phyloP scores from a whole-genome alignment of 139 green algal genomes.

The Tetraselmis striata region DNA sequence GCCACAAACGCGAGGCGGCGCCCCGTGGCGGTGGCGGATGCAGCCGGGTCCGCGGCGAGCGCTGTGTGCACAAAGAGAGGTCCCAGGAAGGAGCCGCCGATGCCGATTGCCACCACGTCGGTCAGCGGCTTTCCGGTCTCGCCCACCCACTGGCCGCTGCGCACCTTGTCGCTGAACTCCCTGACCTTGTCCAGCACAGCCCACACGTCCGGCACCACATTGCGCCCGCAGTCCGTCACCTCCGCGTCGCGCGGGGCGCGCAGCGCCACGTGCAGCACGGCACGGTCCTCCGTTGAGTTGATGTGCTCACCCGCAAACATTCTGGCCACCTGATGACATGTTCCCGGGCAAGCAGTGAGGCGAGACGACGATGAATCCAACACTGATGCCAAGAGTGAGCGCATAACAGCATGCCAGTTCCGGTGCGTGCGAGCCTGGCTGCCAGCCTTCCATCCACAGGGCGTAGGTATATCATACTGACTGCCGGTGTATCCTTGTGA shows the following conservation, averaged over 20 bases:
- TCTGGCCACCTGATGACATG: background rate
- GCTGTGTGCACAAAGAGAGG: constrained; percentile 98
- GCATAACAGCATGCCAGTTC: too few species aligned
- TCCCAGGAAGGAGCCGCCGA: constrained; percentile 93
- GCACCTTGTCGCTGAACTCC: constrained; percentile 81
- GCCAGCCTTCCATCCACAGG: too few species aligned
- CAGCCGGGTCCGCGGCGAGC: constrained; percentile 52
- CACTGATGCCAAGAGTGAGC: too few species aligned
- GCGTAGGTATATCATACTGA: too few species aligned
- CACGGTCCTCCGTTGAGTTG: constrained; percentile 90
- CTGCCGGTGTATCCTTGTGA: too few species aligned
- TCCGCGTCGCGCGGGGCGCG: constrained; percentile 76
- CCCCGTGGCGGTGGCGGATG: constrained; percentile 28
- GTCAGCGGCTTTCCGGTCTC: constrained; percentile 92
- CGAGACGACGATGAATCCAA: too few species aligned
- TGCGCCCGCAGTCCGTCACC: constrained; percentile 72
- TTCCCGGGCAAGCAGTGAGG: too few species aligned
- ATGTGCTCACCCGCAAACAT: constrained; percentile 96
- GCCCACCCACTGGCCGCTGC: constrained; percentile 84
- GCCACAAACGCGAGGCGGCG: constrained; percentile 89
- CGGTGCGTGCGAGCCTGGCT: too few species aligned
- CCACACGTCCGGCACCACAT: constrained; percentile 96
- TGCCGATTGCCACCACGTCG: constrained; percentile 93
- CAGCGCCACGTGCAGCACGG: constrained; percentile 95
- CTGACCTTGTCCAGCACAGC: constrained; percentile 98